These are phyloP conservation scores for Eleusine indica DNA, from an alignment of 176 grass and related monocot species.

Conservation along the genomic window DNA sequence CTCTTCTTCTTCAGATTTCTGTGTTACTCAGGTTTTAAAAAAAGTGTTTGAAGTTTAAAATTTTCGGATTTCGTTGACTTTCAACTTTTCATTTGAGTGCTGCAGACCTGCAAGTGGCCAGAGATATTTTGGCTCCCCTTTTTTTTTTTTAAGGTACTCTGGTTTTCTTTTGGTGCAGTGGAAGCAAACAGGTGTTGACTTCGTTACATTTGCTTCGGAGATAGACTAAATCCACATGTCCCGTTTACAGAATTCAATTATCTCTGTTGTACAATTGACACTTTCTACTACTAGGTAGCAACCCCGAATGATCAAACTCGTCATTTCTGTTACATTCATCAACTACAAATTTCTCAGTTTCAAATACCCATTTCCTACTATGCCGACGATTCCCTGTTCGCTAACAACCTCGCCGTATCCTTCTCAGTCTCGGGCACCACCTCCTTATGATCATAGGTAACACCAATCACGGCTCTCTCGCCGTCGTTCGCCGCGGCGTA, in stretches of 20 bases:
- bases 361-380: background rate
- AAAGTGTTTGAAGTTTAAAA: too few species aligned
- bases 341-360: background rate
- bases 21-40: too few species aligned
- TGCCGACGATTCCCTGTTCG: conserved; percentile 25
- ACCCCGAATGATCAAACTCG: background rate
- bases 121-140: too few species aligned
- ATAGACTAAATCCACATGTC: background rate
- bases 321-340: background rate
- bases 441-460: conserved; percentile 22
- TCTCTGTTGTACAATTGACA: background rate
- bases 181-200: background rate
- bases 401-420: conserved; percentile 53
- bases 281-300: background rate
- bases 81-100: too few species aligned
- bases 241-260: background rate
- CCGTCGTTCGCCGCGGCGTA: conserved; percentile 8
- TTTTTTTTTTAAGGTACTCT: too few species aligned
- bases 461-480: conserved; percentile 41
- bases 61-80: too few species aligned
- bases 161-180: background rate
- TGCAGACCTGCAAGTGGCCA: too few species aligned
- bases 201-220: background rate
- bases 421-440: conserved; percentile 43
- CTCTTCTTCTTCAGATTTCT: too few species aligned